Evolutionary conservation across 2,329 filamentous ascomycete species (phyloP).

Genomic region (Purpureocillium lavendulum): DNA sequence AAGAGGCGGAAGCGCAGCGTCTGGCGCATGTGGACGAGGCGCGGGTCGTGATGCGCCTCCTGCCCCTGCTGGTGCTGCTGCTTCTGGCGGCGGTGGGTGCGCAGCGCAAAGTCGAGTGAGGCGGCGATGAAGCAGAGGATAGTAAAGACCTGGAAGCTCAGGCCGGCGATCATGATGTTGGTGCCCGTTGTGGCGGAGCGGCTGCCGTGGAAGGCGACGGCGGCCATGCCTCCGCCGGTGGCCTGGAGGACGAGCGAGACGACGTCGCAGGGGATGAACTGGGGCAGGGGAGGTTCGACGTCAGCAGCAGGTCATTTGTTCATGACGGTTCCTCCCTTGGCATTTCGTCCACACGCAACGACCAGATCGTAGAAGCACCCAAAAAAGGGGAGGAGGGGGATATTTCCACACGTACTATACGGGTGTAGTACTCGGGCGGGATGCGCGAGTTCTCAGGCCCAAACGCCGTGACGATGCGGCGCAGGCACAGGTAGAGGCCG

Average conservation of each 20-base stretch:
- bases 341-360: background rate
- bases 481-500: conserved; percentile 54
- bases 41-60: conserved; percentile 28
- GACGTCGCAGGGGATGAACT: conserved; percentile 58
- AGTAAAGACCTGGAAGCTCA: conserved; percentile 51
- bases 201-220: conserved; percentile 29
- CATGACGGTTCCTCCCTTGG: too few relatives aligned
- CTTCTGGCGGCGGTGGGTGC: conserved; percentile 19
- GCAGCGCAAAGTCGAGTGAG: conserved; percentile 39
- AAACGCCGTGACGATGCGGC: conserved; percentile 38
- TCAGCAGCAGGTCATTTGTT: too few relatives aligned
- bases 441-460: conserved; percentile 40
- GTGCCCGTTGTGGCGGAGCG: conserved; percentile 32
- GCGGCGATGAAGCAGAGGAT: conserved; percentile 45
- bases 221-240: conserved; percentile 47
- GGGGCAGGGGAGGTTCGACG: background rate
- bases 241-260: conserved; percentile 53
- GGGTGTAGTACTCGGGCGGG: conserved; percentile 36
- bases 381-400: too few relatives aligned
- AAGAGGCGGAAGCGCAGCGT: conserved; percentile 44
- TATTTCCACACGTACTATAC: conserved; percentile 37
- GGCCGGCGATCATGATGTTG: conserved; percentile 57
- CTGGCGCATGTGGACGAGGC: conserved; percentile 25
- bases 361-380: too few relatives aligned
- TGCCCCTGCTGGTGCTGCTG: conserved; percentile 15